These are phyloP conservation scores for Adiantum capillusveneris DNA, from an alignment of 75 land plant species.

Conservation along the genomic window DNA sequence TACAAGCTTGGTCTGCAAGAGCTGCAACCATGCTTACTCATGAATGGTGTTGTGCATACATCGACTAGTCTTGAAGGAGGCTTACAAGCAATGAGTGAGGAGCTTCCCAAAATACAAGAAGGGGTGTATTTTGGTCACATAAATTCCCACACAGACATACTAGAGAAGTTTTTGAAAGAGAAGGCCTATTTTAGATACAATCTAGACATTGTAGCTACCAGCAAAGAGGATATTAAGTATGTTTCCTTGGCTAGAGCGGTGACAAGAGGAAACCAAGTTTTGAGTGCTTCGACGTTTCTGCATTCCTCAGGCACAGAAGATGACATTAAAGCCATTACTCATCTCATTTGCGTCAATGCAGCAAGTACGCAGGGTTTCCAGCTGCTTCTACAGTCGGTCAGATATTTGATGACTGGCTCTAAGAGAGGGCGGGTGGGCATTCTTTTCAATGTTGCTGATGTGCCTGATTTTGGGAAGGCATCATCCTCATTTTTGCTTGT, in stretches of 20 bases:
- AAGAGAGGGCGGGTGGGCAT: slow-evolving; percentile 66
- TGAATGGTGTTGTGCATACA: slow-evolving; percentile 90
- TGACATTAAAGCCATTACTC: slow-evolving; percentile 92
- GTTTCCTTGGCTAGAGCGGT: slow-evolving; percentile 47
- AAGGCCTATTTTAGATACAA: slow-evolving; percentile 77
- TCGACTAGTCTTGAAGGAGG: slow-evolving; percentile 43
- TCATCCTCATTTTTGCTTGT: slow-evolving; percentile 28
- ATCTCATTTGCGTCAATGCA: slow-evolving; percentile 66
- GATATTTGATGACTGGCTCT: slow-evolving; percentile 65
- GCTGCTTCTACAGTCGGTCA: slow-evolving; percentile 70
- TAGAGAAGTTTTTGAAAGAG: slow-evolving; percentile 81
- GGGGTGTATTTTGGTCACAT: slow-evolving; percentile 91
- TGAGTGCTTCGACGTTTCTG: slow-evolving; percentile 54
- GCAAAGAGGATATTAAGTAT: slow-evolving; percentile 50
- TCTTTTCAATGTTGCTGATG: slow-evolving; percentile 30
- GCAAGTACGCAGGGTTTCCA: slow-evolving; percentile 59
- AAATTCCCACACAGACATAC: slow-evolving; percentile 62
- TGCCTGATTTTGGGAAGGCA: slow-evolving; percentile 6
- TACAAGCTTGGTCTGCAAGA: slow-evolving; percentile 69
- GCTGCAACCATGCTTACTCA: slow-evolving; percentile 55
- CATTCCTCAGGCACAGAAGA: slow-evolving; percentile 80
- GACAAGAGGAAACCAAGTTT: slow-evolving; percentile 31
- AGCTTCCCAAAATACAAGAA: slow-evolving; percentile 86
- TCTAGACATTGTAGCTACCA: slow-evolving; percentile 66
- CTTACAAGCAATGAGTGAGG: slow-evolving; percentile 88